Conservation (phyloP, 1,139 yeast species). For the Yamadazyma diospyri region DNA sequence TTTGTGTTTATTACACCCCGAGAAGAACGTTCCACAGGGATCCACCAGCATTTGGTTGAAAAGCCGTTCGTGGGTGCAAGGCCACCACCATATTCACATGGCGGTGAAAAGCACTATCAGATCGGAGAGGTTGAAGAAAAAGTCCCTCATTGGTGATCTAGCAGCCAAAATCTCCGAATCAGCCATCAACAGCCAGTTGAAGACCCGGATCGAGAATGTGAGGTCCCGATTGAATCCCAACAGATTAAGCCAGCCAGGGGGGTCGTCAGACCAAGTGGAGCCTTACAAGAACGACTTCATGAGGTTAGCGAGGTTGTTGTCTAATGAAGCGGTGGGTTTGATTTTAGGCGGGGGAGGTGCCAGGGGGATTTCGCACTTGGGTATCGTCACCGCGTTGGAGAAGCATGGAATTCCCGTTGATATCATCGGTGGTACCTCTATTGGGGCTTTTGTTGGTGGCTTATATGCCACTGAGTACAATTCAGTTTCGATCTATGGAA, state of each 20-base stretch:
- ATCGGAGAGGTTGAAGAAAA: constrained; percentile 14
- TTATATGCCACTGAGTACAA: constrained; percentile 90
- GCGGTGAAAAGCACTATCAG: constrained; percentile 24
- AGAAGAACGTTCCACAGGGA: constrained; percentile 78
- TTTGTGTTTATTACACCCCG: constrained; percentile 78
- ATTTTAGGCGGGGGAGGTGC: constrained; percentile 99
- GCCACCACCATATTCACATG: constrained; percentile 88
- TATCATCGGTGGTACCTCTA: constrained; percentile 92
- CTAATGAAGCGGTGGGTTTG: constrained; percentile 91
- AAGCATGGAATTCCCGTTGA: constrained; percentile 93
- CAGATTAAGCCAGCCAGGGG: constrained; percentile 7
- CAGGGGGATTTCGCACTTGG: constrained; percentile 88
- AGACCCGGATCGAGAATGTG: constrained; percentile 30
- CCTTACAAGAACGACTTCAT: constrained; percentile 81
- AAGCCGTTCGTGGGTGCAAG: constrained; percentile 83
- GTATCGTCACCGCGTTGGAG: constrained; percentile 89
- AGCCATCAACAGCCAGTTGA: constrained; percentile 33
- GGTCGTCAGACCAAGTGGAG: constrained; percentile 10
- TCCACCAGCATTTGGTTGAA: constrained; percentile 83
- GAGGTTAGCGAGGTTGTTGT: constrained; percentile 80
- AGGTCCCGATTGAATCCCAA: constrained; percentile 24
- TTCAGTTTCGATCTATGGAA: constrained; percentile 83
- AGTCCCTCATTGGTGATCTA: constrained; percentile 30
- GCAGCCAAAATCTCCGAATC: constrained; percentile 35
- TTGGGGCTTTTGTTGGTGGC: constrained; percentile 95